Conservation (phyloP, 768 basidiomycete species). For the Mycena crocata region DNA sequence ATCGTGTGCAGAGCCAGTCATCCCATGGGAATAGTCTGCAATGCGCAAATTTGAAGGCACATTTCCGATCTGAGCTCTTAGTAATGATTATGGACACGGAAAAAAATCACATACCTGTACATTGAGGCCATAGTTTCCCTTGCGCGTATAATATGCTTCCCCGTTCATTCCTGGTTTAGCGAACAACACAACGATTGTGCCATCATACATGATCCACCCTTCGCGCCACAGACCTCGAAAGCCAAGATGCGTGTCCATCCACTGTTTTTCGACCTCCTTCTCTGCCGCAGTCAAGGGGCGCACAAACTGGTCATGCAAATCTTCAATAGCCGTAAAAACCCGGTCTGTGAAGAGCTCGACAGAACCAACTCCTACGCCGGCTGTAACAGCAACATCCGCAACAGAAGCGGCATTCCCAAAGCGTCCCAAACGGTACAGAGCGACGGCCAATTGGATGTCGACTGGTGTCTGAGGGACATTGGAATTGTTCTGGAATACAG, state of each 20-base stretch:
- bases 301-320: neutral
- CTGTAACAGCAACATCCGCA: neutral
- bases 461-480: slow-evolving; percentile 32
- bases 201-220: slow-evolving; percentile 50
- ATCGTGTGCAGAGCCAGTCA: slow-evolving; percentile 50
- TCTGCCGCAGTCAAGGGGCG: neutral
- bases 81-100: neutral
- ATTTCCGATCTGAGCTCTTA: slow-evolving; percentile 46
- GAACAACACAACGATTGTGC: slow-evolving; percentile 47
- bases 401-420: slow-evolving; percentile 1
- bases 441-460: neutral
- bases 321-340: neutral
- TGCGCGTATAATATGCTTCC: slow-evolving; percentile 49
- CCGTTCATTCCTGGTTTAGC: slow-evolving; percentile 41
- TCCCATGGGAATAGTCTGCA: slow-evolving; percentile 46
- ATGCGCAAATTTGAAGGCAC: slow-evolving; percentile 43
- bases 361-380: neutral
- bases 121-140: slow-evolving; percentile 51
- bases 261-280: slow-evolving; percentile 1
- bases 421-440: neutral
- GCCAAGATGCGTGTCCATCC: slow-evolving; percentile 1
- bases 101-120: slow-evolving; percentile 40
- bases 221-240: slow-evolving; percentile 34
- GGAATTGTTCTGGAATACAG: slow-evolving; percentile 1
- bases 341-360: neutral